Evolutionary conservation across 2,329 filamentous ascomycete genomes (phyloP).

Genomic region (Acrocalymma vagum): DNA sequence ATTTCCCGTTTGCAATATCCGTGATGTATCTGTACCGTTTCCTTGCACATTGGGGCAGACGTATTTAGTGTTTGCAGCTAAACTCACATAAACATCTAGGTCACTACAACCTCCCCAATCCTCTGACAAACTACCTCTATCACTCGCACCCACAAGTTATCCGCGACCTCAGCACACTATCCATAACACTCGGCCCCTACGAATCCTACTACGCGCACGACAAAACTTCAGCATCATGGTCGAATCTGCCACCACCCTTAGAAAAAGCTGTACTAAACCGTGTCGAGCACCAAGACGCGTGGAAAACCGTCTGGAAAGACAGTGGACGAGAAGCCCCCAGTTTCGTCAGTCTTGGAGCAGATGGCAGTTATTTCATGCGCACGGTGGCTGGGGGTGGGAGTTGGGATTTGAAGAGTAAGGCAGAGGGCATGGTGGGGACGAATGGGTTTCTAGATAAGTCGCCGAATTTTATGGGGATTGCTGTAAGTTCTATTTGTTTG

Average conservation of each 20-base stretch:
- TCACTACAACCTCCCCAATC: conserved; percentile 43
- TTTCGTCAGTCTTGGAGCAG: conserved; percentile 39
- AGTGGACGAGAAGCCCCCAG: conserved; percentile 33
- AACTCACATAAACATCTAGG: conserved; percentile 15
- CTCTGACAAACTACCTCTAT: conserved; percentile 38
- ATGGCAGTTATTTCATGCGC: conserved; percentile 42
- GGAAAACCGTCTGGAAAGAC: conserved; percentile 36
- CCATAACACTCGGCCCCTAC: conserved; percentile 36
- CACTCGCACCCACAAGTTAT: conserved; percentile 31
- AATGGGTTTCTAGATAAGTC: conserved; percentile 35
- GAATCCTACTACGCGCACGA: conserved; percentile 42
- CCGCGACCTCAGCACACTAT: conserved; percentile 35
- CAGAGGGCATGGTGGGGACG: conserved; percentile 35
- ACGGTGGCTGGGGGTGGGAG: conserved; percentile 40
- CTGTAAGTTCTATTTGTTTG: conserved; percentile 22
- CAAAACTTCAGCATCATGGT: conserved; percentile 32
- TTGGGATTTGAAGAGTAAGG: conserved; percentile 38
- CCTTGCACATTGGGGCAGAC: neutral
- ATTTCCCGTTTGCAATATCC: neutral
- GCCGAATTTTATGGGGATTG: conserved; percentile 30
- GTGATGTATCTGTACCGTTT: neutral
- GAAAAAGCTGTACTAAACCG: conserved; percentile 35
- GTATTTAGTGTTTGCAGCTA: neutral
- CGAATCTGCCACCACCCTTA: conserved; percentile 33
- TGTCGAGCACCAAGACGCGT: conserved; percentile 30